Percentiles rank a stretch among this genome's conserved stretches.
These are phyloP conservation scores for Anethum foeniculum DNA, from an alignment of 140 eudicot species.

Conservation along the genomic window DNA sequence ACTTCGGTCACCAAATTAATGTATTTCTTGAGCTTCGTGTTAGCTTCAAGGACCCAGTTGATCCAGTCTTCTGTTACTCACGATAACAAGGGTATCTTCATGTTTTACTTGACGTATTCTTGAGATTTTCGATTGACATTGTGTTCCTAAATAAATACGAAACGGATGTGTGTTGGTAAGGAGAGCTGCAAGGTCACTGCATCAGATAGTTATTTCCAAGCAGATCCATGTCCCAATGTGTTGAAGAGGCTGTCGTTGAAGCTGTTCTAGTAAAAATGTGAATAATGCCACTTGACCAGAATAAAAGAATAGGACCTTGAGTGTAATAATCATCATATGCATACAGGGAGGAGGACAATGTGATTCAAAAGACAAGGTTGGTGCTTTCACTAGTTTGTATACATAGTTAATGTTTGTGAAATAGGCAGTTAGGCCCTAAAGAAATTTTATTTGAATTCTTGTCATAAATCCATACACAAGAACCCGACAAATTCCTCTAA, in stretches of 20 bases:
- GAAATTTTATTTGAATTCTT: neutral
- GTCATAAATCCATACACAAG: neutral
- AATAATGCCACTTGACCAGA: neutral
- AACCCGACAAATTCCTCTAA: neutral
- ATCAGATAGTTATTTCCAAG: conserved; percentile 38
- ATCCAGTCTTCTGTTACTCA: conserved; percentile 47
- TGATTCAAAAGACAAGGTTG: neutral
- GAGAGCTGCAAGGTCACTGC: conserved; percentile 53
- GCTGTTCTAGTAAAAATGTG: conserved; percentile 32
- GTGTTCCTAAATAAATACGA: conserved; percentile 2
- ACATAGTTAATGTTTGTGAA: neutral
- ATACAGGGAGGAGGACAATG: neutral
- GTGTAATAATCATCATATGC: neutral
- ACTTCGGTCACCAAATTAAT: conserved; percentile 32
- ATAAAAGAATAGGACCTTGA: neutral
- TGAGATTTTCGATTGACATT: conserved; percentile 2
- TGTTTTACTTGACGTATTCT: conserved; percentile 2
- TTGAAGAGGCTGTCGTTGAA: conserved; percentile 55
- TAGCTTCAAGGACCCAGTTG: conserved; percentile 24
- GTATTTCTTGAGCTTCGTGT: conserved; percentile 17
- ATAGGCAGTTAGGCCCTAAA: neutral
- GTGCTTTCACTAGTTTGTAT: neutral
- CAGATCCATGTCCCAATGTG: conserved; percentile 62
- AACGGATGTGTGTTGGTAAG: conserved; percentile 55
- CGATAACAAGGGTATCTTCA: conserved; percentile 58